Evolutionary conservation across 495 filamentous ascomycete species (phyloP).

Genomic region (Barbatosphaeria neglecta): DNA sequence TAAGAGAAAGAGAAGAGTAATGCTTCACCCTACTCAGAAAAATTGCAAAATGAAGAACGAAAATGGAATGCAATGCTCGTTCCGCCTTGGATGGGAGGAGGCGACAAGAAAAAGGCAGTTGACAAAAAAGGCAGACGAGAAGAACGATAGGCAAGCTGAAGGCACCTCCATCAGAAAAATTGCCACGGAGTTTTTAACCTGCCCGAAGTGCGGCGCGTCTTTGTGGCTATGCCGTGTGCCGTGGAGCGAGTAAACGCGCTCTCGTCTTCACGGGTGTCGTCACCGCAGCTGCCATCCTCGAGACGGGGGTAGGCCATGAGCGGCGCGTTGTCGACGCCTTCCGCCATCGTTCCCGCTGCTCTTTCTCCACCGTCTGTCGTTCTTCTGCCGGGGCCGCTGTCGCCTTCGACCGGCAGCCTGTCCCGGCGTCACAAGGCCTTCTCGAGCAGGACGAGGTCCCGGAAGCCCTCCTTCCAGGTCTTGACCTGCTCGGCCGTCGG

Average conservation of each 20-base stretch:
- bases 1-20: no score
- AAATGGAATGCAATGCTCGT: no score
- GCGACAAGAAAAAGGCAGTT: no score
- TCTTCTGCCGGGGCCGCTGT: not conserved
- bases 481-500: conserved; percentile 47
- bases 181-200: not conserved
- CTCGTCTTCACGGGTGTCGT: not conserved
- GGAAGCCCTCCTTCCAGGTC: conserved; percentile 58
- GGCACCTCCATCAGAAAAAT: no score
- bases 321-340: not conserved
- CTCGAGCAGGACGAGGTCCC: conserved; percentile 65
- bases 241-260: not conserved
- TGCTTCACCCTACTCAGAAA: no score
- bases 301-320: not conserved
- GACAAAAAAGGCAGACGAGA: no score
- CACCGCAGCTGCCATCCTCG: not conserved
- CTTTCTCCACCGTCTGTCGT: not conserved
- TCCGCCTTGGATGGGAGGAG: no score
- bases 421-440: conserved; percentile 16
- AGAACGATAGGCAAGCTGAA: no score
- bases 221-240: not conserved
- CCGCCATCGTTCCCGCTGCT: not conserved
- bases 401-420: not conserved
- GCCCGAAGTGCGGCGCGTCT: not conserved
- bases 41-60: no score